A percentile compares a stretch with the other conserved stretches of the same genome.
phyloP scores from a whole-genome alignment of 331 rosid species.

The Rhamnella rubrinervis region DNA sequence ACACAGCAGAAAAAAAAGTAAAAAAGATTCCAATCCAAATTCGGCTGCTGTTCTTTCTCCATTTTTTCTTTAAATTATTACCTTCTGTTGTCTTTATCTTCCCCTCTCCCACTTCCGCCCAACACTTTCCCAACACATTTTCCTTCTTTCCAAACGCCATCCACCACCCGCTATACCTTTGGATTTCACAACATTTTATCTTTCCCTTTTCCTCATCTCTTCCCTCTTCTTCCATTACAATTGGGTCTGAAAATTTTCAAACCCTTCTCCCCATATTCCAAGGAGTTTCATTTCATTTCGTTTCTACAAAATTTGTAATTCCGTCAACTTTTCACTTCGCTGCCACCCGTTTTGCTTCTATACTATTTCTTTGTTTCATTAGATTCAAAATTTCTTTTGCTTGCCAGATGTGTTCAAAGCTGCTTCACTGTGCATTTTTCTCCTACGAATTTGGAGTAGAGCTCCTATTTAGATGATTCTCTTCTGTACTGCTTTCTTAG shows the following conservation, averaged over 20 bases:
- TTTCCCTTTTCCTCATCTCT: background rate
- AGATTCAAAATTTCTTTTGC: background rate
- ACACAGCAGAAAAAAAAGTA: too few relatives aligned
- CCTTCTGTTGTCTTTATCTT: background rate
- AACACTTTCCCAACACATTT: background rate
- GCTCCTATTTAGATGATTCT: slow-evolving; percentile 8
- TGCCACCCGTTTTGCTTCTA: background rate
- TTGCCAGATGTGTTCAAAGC: background rate
- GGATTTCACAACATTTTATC: slow-evolving; percentile 11
- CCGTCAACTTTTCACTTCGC: background rate
- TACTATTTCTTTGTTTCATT: background rate
- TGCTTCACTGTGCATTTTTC: background rate
- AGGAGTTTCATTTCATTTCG: background rate
- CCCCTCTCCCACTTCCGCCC: background rate
- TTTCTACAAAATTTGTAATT: background rate
- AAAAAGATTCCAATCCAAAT: background rate
- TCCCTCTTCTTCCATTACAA: background rate
- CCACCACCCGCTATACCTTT: background rate
- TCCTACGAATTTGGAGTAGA: background rate
- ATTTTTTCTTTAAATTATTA: background rate
- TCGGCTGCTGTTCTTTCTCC: background rate
- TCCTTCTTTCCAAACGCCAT: background rate
- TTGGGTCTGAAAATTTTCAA: background rate
- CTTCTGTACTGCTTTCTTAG: background rate
- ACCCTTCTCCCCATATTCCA: background rate